Conservation (phyloP, 768 basidiomycete genomes). For the Gloeostereum incarnatum region DNA sequence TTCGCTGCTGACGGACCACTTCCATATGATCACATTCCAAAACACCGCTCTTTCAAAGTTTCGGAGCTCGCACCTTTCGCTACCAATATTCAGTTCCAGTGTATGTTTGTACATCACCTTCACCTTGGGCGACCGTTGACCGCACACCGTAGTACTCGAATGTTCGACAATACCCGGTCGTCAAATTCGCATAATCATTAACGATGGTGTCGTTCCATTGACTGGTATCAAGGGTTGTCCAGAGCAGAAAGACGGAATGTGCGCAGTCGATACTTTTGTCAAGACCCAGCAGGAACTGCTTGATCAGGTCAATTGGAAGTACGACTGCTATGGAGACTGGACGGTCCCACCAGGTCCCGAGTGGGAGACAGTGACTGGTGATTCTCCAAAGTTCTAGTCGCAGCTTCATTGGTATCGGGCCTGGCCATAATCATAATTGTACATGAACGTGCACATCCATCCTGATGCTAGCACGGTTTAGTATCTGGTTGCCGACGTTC, state of each 20-base stretch:
- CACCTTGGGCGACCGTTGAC: neutral
- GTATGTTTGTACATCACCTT: conserved; percentile 31
- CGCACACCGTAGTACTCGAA: conserved; percentile 41
- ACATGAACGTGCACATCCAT: too few relatives aligned
- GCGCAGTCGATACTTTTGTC: conserved; percentile 65
- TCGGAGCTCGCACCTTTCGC: conserved; percentile 81
- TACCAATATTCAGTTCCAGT: conserved; percentile 84
- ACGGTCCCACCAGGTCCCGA: conserved; percentile 48
- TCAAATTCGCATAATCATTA: conserved; percentile 78
- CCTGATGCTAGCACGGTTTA: too few relatives aligned
- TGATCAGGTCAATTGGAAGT: conserved; percentile 57
- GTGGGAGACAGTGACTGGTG: conserved; percentile 73
- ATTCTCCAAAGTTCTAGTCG: conserved; percentile 45
- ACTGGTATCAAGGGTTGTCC: conserved; percentile 71
- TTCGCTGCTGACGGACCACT: conserved; percentile 69
- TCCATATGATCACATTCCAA: conserved; percentile 62
- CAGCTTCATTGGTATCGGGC: too few relatives aligned
- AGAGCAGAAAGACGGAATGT: conserved; percentile 66
- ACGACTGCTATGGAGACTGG: conserved; percentile 76
- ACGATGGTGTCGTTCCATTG: conserved; percentile 80
- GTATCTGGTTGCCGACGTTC: too few relatives aligned
- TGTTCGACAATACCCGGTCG: conserved; percentile 39
- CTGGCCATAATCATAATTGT: too few relatives aligned
- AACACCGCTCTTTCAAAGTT: conserved; percentile 56
- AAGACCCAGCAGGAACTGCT: conserved; percentile 60